Evolutionary conservation across 805 yeast genomes (phyloP), one percentile per base, ranked within the genome.

Genomic region (Wickerhamomyces chaumierensis): DNA sequence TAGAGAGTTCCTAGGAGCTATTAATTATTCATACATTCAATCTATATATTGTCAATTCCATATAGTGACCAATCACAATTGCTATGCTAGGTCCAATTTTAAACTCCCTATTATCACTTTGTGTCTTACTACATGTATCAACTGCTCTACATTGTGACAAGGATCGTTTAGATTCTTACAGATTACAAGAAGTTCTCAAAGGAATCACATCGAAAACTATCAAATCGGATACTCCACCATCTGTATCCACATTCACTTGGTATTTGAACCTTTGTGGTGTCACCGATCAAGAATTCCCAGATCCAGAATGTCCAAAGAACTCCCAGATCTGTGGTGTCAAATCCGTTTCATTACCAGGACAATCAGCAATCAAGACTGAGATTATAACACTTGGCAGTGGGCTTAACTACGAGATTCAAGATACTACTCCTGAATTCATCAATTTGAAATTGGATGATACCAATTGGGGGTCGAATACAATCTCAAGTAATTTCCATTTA

Each of bases 311-410:
- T 59, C 80, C 87, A 1, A 61, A 62, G 35, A 77, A 80, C 44
- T 74, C 88, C 2, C 83, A 82, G 46, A 56, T 88, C 8, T 90
- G 98, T 58, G 95, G 94, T 2, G 52, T 81, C 15, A 77, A 81
- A 18, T 51, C 63, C 11, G 68, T 83, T 4, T 54, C 60, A 13
- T 45, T 78, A 16, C 77, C 78, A n/a, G 70, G 69, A 16, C 46
- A 57, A 39, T 63, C 64, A 21, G 57, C 74, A 3, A 42, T 74
- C 3, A 59, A 71, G 19, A 64, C 87, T 0, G 81, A 82, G 56
- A 67, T 83, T 15, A 70, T 83, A 37, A 75, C 83, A 25, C 68
- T 73, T 52, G 65, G 70, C 37, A 57, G 66, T 36, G 63, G 65
- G 27, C 49, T 71, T 43, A 58, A 59, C 25, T 62, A 60, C 3